phyloP scores from a whole-genome alignment of 2,329 filamentous ascomycete genomes.

The Bipolaris cookei region DNA sequence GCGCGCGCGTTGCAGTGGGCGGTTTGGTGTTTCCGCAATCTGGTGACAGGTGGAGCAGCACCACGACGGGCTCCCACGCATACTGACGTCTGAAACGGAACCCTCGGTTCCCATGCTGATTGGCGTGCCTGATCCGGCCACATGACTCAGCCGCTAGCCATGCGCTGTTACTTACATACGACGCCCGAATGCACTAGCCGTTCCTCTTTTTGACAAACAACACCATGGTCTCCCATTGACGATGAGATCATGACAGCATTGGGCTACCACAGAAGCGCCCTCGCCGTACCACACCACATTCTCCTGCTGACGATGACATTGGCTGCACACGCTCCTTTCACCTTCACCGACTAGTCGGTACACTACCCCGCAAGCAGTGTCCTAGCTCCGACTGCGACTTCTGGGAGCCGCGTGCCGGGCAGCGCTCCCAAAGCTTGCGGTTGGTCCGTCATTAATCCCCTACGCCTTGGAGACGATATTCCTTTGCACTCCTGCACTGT shows the following conservation, averaged over 20 bases:
- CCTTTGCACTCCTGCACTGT: conserved; percentile 7
- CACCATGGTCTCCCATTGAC: conserved; percentile 7
- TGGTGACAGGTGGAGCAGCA: conserved; percentile 18
- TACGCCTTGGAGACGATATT: conserved; percentile 6
- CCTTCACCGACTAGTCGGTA: conserved; percentile 13
- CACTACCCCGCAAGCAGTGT: conserved; percentile 10
- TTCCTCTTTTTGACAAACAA: conserved; percentile 5
- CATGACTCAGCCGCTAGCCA: conserved; percentile 25
- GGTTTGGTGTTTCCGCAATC: conserved; percentile 8
- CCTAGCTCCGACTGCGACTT: conserved; percentile 5
- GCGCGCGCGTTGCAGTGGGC: conserved; percentile 31
- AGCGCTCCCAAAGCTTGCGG: conserved; percentile 2
- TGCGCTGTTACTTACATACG: conserved; percentile 1
- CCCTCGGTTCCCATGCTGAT: conserved; percentile 13
- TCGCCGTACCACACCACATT: neutral
- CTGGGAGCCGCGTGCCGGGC: neutral
- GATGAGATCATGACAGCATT: conserved; percentile 8
- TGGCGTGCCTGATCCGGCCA: conserved; percentile 11
- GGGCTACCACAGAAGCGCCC: conserved; percentile 20
- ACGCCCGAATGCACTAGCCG: conserved; percentile 5
- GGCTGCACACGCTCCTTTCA: conserved; percentile 9
- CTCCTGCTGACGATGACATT: conserved; percentile 13
- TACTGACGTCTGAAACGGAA: conserved; percentile 26
- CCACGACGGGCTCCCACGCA: conserved; percentile 7
- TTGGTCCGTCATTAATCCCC: conserved; percentile 16